These are phyloP conservation scores for Metschnikowia baotianmanensis DNA, from an alignment of 805 yeast species.

Conservation along the genomic window DNA sequence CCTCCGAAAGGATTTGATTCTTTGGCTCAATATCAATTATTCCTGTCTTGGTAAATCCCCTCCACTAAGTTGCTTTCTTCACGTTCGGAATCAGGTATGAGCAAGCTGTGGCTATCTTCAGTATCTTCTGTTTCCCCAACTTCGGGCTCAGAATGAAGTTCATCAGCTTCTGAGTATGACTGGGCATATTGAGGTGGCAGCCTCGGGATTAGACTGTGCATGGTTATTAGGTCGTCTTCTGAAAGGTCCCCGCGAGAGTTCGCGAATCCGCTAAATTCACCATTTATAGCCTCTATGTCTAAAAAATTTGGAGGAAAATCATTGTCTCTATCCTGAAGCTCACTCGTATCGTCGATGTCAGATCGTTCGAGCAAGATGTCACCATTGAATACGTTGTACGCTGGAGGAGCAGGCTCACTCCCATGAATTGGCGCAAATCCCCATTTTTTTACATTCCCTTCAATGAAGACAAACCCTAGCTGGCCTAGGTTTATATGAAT, in stretches of 20 bases:
- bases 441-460: conserved; percentile 93
- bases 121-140: too few species aligned
- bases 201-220: conserved; percentile 35
- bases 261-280: conserved; percentile 24
- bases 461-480: conserved; percentile 84
- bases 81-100: too few species aligned
- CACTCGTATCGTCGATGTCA: conserved; percentile 51
- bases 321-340: conserved; percentile 38
- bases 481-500: conserved; percentile 91
- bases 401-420: conserved; percentile 88
- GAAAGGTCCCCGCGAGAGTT: conserved; percentile 40
- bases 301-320: conserved; percentile 61
- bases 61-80: too few species aligned
- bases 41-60: too few species aligned
- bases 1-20: too few species aligned
- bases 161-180: not conserved
- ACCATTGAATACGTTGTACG: conserved; percentile 74
- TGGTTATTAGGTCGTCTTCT: conserved; percentile 41
- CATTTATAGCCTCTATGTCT: conserved; percentile 30
- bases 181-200: conserved; percentile 40
- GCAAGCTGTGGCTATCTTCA: too few species aligned
- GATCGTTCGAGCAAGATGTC: conserved; percentile 74
- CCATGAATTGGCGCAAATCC: conserved; percentile 93
- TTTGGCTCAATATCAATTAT: too few species aligned
- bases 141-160: not conserved